These are phyloP conservation scores for Leccinum boreale DNA, from an alignment of 768 basidiomycete genomes.

Conservation along the genomic window DNA sequence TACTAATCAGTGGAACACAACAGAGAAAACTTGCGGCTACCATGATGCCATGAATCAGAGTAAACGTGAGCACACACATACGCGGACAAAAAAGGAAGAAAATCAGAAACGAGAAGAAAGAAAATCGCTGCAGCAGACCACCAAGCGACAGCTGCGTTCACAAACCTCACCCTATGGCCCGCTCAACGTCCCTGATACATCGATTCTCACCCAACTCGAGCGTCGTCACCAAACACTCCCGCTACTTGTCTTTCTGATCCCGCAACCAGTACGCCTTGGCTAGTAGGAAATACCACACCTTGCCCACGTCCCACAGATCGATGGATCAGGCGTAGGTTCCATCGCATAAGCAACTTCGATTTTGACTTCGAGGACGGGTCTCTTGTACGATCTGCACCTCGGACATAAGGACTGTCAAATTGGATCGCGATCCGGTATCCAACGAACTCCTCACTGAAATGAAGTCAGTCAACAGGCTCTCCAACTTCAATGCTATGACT, in stretches of 20 bases:
- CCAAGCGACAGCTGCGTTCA: conserved; percentile 16
- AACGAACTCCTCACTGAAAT: conserved; percentile 27
- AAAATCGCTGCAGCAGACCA: no score
- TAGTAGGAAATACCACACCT: conserved; percentile 93
- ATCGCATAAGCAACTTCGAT: neutral
- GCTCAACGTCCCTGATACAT: conserved; percentile 59
- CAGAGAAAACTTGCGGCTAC: no score
- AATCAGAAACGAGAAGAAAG: no score
- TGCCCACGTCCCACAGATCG: conserved; percentile 74
- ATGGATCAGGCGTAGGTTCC: conserved; percentile 2
- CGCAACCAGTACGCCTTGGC: conserved; percentile 78
- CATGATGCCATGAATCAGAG: no score
- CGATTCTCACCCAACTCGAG: conserved; percentile 59
- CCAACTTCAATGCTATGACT: neutral
- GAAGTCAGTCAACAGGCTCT: neutral
- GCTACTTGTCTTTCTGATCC: conserved; percentile 64
- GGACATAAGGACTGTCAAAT: conserved; percentile 12
- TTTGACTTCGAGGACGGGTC: conserved; percentile 8
- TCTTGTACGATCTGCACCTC: conserved; percentile 7
- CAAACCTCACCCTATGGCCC: conserved; percentile 68
- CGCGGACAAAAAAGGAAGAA: no score
- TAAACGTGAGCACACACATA: no score
- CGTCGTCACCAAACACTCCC: conserved; percentile 72
- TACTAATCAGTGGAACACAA: no score
- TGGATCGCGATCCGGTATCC: conserved; percentile 25